Percentiles rank a stretch among this genome's conserved stretches.
Evolutionary conservation across 2,329 filamentous ascomycete genomes (phyloP).

Genomic region (Penicillium sp.): DNA sequence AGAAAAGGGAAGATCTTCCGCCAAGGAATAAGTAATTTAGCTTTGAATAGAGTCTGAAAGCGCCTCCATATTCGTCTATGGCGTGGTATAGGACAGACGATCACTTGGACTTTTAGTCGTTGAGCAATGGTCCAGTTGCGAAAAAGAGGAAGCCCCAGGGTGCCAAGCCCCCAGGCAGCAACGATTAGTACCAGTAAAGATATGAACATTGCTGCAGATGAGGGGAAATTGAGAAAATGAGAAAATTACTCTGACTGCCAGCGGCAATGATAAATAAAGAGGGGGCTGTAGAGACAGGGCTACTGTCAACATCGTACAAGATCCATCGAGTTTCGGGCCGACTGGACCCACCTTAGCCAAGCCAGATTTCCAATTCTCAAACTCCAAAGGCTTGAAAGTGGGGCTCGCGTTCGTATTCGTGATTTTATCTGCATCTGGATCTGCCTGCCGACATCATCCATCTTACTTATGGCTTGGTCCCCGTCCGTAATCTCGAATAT

Average conservation of each 20-base stretch:
- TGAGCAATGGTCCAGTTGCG: conserved; percentile 3
- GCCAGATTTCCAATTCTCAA: neutral
- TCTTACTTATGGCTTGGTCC: conserved; percentile 1
- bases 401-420: conserved; percentile 10
- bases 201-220: neutral
- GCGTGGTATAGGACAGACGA: neutral
- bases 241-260: neutral
- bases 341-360: neutral
- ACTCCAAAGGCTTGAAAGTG: neutral
- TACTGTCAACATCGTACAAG: neutral
- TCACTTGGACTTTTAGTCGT: neutral
- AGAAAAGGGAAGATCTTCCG: neutral
- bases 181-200: neutral
- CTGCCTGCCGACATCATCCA: neutral
- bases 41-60: neutral
- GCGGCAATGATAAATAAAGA: neutral
- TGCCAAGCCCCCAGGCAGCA: neutral
- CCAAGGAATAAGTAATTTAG: neutral
- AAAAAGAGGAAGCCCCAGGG: conserved; percentile 2
- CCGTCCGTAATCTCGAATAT: neutral
- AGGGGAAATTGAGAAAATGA: neutral
- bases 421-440: conserved; percentile 3
- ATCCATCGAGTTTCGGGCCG: neutral
- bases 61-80: neutral
- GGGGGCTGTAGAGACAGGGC: neutral